A percentile compares a stretch with the other conserved stretches of the same genome.
Conservation (phyloP, 306 rosid species). For the Astragalus membranaceus region DNA sequence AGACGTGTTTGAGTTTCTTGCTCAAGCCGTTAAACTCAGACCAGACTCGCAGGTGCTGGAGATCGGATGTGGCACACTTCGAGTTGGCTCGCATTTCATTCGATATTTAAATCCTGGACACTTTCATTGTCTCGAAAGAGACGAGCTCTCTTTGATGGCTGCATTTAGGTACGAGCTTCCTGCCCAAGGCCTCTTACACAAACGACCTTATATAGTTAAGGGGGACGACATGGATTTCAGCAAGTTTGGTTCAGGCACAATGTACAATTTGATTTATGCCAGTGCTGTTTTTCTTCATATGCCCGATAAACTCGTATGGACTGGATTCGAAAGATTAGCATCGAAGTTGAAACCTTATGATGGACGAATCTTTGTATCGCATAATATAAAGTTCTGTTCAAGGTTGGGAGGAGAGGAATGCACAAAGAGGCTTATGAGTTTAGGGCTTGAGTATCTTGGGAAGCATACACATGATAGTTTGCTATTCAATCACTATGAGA, state of each 20-base stretch:
- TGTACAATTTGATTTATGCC: conserved; percentile 76
- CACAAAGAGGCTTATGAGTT: conserved; percentile 48
- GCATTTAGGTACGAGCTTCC: conserved; percentile 90
- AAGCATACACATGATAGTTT: conserved; percentile 84
- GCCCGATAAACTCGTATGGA: conserved; percentile 89
- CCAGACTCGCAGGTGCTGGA: conserved; percentile 61
- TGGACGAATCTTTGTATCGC: conserved; percentile 81
- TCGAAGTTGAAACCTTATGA: conserved; percentile 54
- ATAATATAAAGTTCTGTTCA: conserved; percentile 79
- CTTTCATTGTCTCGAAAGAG: conserved; percentile 82
- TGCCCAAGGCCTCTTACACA: conserved; percentile 74
- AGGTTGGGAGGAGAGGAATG: conserved; percentile 84
- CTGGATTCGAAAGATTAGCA: conserved; percentile 67
- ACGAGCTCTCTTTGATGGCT: conserved; percentile 87
- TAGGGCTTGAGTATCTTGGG: conserved; percentile 78
- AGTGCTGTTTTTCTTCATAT: conserved; percentile 95
- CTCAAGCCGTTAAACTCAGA: conserved; percentile 48
- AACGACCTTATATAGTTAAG: conserved; percentile 75
- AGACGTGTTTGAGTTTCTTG: conserved; percentile 82
- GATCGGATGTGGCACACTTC: conserved; percentile 93
- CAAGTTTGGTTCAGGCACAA: conserved; percentile 44
- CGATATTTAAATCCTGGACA: conserved; percentile 62
- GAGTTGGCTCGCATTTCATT: conserved; percentile 88
- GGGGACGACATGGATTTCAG: conserved; percentile 81
- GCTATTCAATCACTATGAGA: conserved; percentile 85